Base-by-base conservation (phyloP, 495 filamentous ascomycete genomes). In the Neurospora sublineolata region DNA sequence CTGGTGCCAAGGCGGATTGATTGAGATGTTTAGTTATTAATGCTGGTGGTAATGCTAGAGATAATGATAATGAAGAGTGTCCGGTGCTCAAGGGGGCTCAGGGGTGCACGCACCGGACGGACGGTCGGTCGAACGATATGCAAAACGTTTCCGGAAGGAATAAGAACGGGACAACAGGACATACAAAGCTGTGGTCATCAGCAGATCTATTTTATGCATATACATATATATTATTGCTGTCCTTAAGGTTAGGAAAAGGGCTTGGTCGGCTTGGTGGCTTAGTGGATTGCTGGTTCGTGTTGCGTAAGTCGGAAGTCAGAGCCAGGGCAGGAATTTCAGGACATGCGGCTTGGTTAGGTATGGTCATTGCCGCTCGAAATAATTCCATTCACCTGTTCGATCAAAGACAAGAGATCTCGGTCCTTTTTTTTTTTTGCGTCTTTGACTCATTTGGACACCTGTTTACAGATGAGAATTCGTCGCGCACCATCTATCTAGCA, bases 21-120 rank as follows among this genome's bases (percentile, higher is more conserved):
- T 33, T 90, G 3, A 92, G 89, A 76, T 83, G 84, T 69, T 74
- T 72, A 70, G 73, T 38, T 12, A 44, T 4, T 4, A 58, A 58
- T 27, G 20, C 1, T 27, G 10, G 77, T 41, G 36, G 38, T 14
- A 36, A 36, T 36, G 33, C 33, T 36, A 14, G 37, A 60, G 30
- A 3, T 67, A 16, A 68, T 36, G 69, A 27, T 71, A 20, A 39
- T 37, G 18, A 30, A 23, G 44, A 46, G 42, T 11, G 42, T 20
- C 42, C n/a, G 42, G n/a, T 20, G 42, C n/a, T 23, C 3, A 44
- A n/a, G 18, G 18, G 41, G 18, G 1, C 9, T 3, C 18, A n/a
- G 7, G 20, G 39, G 38, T 11, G 30, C 5, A 18, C 41, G 20
- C 69, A 20, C 42, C 14, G 42, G 69, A 20, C 12, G 33, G 69